Evolutionary conservation across 345 rosid species (phyloP).

Genomic region (Linum usitatissimum): DNA sequence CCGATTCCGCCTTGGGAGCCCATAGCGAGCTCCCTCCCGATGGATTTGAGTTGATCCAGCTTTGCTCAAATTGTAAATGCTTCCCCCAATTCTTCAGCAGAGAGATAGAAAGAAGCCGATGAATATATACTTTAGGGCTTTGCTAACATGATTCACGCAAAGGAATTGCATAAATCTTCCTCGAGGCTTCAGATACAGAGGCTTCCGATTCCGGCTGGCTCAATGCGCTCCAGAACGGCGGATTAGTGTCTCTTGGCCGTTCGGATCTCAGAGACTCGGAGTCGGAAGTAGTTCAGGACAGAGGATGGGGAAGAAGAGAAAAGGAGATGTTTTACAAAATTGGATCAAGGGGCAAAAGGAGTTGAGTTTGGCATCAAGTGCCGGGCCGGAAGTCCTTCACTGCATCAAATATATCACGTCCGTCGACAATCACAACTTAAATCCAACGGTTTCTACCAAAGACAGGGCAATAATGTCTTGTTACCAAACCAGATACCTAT

Average conservation of each 20-base stretch:
- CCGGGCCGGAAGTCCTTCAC: no score
- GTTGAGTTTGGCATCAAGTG: no score
- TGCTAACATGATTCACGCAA: background rate
- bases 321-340: no score
- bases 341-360: no score
- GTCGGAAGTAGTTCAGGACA: no score
- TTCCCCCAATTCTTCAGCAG: background rate
- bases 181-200: background rate
- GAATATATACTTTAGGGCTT: background rate
- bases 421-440: no score
- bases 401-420: no score
- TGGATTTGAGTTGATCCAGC: constrained; percentile 91
- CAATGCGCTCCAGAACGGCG: background rate
- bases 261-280: background rate
- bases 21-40: constrained; percentile 98
- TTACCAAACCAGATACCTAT: no score
- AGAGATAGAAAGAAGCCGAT: background rate
- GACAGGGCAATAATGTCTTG: no score
- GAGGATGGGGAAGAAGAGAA: no score
- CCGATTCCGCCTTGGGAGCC: constrained; percentile 96
- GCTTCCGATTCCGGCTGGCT: background rate
- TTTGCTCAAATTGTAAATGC: constrained; percentile 5
- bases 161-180: background rate
- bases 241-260: background rate
- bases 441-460: no score